Base-by-base conservation (phyloP, 1,139 yeast species). In the Yarrowia galli region DNA sequence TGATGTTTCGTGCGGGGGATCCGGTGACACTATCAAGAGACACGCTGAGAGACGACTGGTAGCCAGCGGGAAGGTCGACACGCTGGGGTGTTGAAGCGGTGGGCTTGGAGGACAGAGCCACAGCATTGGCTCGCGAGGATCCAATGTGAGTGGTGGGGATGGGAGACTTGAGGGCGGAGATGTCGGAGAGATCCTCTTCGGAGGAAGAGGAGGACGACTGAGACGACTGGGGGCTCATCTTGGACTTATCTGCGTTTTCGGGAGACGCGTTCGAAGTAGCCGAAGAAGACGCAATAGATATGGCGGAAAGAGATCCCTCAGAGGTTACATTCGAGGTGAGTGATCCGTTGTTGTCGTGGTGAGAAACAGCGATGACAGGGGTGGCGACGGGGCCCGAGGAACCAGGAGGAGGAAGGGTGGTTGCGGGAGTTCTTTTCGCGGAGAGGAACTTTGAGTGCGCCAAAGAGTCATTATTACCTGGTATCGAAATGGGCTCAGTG, bases 41-140 rank as follows among this genome's bases (percentile, higher is more conserved):
- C 28, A 46, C 64, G 4, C 38, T 67, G 60, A 65, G 48, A 32
- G 48, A 28, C 36, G 67, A 51, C 56, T 53, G 54, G 45, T 46
- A 40, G 35, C 56, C 67, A 23, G 67, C 68, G 46, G 68, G 68
- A 38, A 63, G 61, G 22, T 64, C 68, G 22, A 65, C 66, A 25
- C 56, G 45, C 46, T 61, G 56, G 18, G 66, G 66, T 16, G 66
- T 61, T 15, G 54, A 38, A 36, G 66, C 56, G 4, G 56, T 2
- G 32, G 54, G 54, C 38, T 36, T 46, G 46, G 45, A 36, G 23
- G 66, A 61, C n/a, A 61, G 66, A 4, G 46, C 66, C 15, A 61
- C 66, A 8, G 66, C 66, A 23, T 61, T 46, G 23, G 56, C 56
- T 61, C 56, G 54, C 1, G 66, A 48, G 10, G 56, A 45, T 0